These are phyloP conservation scores for Paraurostyla sp. DNA, from an alignment of 73 alveolate species.

Conservation along the genomic window DNA sequence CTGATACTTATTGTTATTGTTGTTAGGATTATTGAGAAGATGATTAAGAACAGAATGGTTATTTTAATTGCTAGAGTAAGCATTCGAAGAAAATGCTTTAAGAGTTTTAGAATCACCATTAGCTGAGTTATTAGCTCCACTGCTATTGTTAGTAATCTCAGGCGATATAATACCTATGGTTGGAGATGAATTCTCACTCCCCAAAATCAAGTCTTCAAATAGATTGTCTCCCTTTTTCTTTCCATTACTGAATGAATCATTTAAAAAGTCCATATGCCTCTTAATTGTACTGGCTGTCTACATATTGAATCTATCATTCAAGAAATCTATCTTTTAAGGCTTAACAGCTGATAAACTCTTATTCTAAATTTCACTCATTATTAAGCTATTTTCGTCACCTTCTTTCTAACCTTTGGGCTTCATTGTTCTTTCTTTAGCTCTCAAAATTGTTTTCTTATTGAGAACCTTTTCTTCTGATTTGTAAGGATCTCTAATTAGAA, in stretches of 20 bases:
- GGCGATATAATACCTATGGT: background rate
- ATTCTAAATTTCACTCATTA: background rate
- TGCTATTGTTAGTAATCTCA: background rate
- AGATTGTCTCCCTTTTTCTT: background rate
- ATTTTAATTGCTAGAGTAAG: background rate
- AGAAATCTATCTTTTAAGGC: background rate
- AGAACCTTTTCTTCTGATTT: slow-evolving; percentile 1
- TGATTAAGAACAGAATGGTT: background rate
- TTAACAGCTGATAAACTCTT: slow-evolving; percentile 22
- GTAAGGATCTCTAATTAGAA: slow-evolving; percentile 24
- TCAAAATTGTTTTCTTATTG: background rate
- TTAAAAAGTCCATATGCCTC: background rate
- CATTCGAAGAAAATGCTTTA: background rate
- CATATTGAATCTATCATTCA: background rate
- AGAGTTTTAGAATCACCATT: background rate
- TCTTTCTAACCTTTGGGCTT: background rate
- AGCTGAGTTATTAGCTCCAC: background rate
- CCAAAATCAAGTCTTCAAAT: slow-evolving; percentile 1
- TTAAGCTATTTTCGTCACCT: background rate
- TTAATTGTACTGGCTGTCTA: background rate
- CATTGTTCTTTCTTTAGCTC: background rate
- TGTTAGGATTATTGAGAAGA: background rate
- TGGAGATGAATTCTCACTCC: background rate
- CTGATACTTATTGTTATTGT: background rate
- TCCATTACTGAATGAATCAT: background rate